Base-by-base conservation (phyloP, 495 filamentous ascomycete species). In the Aspergillus steynii region DNA sequence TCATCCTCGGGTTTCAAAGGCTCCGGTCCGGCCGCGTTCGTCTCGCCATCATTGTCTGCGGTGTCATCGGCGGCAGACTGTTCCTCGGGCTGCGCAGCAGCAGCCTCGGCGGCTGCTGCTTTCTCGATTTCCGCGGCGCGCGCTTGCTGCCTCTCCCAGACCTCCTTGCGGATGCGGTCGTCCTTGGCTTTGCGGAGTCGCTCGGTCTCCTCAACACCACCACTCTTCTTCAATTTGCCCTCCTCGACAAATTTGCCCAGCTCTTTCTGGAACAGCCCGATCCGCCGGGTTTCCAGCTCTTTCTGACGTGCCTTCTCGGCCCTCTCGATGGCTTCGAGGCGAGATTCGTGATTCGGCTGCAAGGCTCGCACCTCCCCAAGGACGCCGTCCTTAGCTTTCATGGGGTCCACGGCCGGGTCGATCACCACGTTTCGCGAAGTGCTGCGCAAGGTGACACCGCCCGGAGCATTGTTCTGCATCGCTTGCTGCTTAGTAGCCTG, bases 401-500 rank as follows among this genome's bases (percentile, higher is more conserved):
- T 77, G 3, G 91, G 92, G 69, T 97, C 90, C 29, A 88, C 77
- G 2, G 81, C 81, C 10, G 81, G 79, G 53, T 88, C 89, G 54
- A 87, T 81, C 9, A 84, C 85, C 29, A 95, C 72, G 56, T 83
- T 88, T 50, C 88, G 82, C 25, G 81, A 84, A 25, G 80, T 75
- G 50, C 77, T 82, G 9, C 83, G 80, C 15, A 82, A 68, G 48
- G 74, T 72, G 14, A 77, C 79, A 10, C 65, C 67, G 2, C 75
- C 73, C 15, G 66, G 68, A 31, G 73, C 65, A 50, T 42, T 42
- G 37, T 84, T 83, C 64, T 91, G 86, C 67, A 93, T 86, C 68
- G 93, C 89, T 73, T 98, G 95, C 74, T 98, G 91, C 74, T 95
- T 95, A 6, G 93, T 96, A 5, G 95, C 95, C 75, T 98, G 88